Conservation (phyloP, 768 basidiomycete species). For the Suillus alpinus region DNA sequence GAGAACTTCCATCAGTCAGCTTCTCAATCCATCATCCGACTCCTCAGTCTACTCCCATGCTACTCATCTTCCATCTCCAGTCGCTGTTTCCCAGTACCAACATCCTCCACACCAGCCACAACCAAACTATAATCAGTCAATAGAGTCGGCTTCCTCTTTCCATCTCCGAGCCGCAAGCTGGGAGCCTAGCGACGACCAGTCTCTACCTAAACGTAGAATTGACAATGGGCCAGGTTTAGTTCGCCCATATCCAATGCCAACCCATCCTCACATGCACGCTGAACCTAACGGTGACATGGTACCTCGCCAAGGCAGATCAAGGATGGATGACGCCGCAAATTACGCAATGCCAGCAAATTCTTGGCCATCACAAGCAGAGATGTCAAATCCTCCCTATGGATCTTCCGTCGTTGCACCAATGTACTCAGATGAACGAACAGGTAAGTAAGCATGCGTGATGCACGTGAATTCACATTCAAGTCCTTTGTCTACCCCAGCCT, state of each 20-base stretch:
- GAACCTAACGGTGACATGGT: slow-evolving; percentile 34
- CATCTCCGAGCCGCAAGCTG: slow-evolving; percentile 65
- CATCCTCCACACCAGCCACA: slow-evolving; percentile 27
- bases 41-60: slow-evolving; percentile 33
- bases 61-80: slow-evolving; percentile 26
- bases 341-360: slow-evolving; percentile 28
- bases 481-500: slow-evolving; percentile 29
- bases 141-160: slow-evolving; percentile 36
- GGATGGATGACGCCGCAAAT: slow-evolving; percentile 30
- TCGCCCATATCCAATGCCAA: slow-evolving; percentile 34
- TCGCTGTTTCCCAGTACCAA: slow-evolving; percentile 26
- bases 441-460: slow-evolving; percentile 33
- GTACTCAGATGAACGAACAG: slow-evolving; percentile 58
- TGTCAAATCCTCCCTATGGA: slow-evolving; percentile 38
- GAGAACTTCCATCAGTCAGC: slow-evolving; percentile 49
- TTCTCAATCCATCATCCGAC: slow-evolving; percentile 47
- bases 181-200: slow-evolving; percentile 40
- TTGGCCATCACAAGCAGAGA: slow-evolving; percentile 35
- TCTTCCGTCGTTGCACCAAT: slow-evolving; percentile 43
- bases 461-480: slow-evolving; percentile 10
- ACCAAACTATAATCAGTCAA: slow-evolving; percentile 24
- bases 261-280: slow-evolving; percentile 28
- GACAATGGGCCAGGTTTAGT: slow-evolving; percentile 30
- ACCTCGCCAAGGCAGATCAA: slow-evolving; percentile 23
- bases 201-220: slow-evolving; percentile 33